phyloP scores from a whole-genome alignment of 371 early-diverging fungal genomes.

The Zancudomyces culisetae region DNA sequence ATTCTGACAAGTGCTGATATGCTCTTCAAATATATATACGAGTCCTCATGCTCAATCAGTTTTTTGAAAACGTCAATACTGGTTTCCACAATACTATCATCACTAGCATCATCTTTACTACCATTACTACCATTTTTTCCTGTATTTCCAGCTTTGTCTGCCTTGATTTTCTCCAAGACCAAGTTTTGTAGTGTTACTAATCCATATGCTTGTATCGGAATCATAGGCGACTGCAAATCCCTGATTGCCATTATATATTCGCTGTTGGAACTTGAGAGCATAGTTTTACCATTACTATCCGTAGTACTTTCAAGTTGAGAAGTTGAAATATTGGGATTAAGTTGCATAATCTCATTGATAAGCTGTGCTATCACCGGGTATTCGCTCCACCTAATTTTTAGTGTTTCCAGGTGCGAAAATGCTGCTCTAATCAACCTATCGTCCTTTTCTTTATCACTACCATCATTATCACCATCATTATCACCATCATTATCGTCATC shows the following conservation, averaged over 20 bases:
- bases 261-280: constrained; percentile 13
- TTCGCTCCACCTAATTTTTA: neutral
- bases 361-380: neutral
- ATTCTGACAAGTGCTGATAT: constrained; percentile 6
- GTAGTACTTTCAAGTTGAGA: neutral
- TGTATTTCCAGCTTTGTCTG: neutral
- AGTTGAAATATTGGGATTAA: neutral
- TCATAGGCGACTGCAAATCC: constrained; percentile 49
- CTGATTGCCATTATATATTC: constrained; percentile 49
- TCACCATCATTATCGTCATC: neutral
- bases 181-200: constrained; percentile 55
- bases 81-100: constrained; percentile 8
- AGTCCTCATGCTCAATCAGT: neutral
- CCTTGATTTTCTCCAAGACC: constrained; percentile 16
- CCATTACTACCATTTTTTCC: neutral
- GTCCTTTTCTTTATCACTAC: neutral
- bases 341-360: neutral
- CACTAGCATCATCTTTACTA: neutral
- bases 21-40: constrained; percentile 1
- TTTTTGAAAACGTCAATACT: neutral
- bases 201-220: constrained; percentile 79
- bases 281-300: neutral
- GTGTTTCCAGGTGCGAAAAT: neutral
- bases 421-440: neutral
- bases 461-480: neutral